phyloP scores from a whole-genome alignment of 192 early-diverging fungal species.

The Polychytrium aggregatum region DNA sequence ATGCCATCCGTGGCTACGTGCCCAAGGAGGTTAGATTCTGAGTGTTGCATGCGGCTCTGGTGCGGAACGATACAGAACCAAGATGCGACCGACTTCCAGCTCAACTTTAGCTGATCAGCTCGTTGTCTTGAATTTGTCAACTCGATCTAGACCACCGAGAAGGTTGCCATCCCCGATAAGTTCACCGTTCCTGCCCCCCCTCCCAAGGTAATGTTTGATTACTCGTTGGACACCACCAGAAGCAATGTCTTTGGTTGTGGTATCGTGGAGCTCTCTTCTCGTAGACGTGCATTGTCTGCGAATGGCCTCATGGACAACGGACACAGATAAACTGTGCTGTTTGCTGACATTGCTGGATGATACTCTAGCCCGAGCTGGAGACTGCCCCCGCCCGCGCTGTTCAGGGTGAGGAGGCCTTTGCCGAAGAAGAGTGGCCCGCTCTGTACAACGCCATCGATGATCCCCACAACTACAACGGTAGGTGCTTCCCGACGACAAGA shows the following conservation, averaged over 20 bases:
- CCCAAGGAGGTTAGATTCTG: conserved; percentile 13
- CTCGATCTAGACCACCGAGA: conserved; percentile 6
- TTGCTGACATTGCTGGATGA: too few relatives aligned
- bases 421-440: conserved; percentile 37
- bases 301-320: too few relatives aligned
- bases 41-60: neutral
- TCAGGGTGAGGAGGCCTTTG: conserved; percentile 17
- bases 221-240: too few relatives aligned
- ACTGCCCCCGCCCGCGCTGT: conserved; percentile 2
- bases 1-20: conserved; percentile 30
- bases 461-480: conserved; percentile 34
- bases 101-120: neutral
- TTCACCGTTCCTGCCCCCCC: conserved; percentile 31
- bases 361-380: conserved; percentile 34
- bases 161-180: conserved; percentile 22
- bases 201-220: too few relatives aligned
- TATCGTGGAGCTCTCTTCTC: too few relatives aligned
- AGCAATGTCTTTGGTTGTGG: too few relatives aligned
- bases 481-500: too few relatives aligned
- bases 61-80: neutral
- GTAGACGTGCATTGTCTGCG: too few relatives aligned
- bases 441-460: conserved; percentile 38
- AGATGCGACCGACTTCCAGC: neutral
- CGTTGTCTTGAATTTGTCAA: neutral
- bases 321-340: too few relatives aligned